Evolutionary conservation across 331 rosid species (phyloP).

Genomic region (Saraca asoca): DNA sequence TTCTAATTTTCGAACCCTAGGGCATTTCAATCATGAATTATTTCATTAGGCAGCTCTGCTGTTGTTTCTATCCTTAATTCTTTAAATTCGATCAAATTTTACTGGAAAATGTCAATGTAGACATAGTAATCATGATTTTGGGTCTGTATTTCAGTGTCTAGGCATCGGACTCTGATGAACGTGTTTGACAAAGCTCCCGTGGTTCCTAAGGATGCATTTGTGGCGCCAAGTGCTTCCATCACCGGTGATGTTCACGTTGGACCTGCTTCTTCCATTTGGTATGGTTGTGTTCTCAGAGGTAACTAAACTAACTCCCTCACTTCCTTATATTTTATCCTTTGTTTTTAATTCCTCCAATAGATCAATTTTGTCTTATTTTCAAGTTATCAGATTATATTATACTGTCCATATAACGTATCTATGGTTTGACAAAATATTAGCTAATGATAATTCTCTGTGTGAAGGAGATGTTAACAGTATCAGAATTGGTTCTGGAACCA

Average conservation of each 20-base stretch:
- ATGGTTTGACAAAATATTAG: not conserved
- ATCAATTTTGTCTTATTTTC: no score
- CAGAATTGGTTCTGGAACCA: constrained; percentile 80
- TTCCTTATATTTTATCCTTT: no score
- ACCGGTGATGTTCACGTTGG: constrained; percentile 81
- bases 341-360: no score
- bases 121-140: not conserved
- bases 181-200: constrained; percentile 68
- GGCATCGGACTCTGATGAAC: constrained; percentile 95
- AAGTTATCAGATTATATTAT: no score
- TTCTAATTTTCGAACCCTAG: constrained; percentile 4
- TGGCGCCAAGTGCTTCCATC: constrained; percentile 89
- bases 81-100: not conserved
- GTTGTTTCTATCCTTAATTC: not conserved
- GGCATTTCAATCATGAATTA: not conserved
- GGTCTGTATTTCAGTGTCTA: constrained; percentile 51
- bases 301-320: constrained; percentile 2
- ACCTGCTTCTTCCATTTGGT: constrained; percentile 83
- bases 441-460: constrained; percentile 26
- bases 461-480: constrained; percentile 59
- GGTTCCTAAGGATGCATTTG: constrained; percentile 80
- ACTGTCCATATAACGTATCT: no score
- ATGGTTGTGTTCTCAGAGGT: constrained; percentile 96
- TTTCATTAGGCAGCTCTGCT: not conserved
- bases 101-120: not conserved